Conservation (phyloP, 2,329 filamentous ascomycete genomes). For the Beauveria pseudobassiana region DNA sequence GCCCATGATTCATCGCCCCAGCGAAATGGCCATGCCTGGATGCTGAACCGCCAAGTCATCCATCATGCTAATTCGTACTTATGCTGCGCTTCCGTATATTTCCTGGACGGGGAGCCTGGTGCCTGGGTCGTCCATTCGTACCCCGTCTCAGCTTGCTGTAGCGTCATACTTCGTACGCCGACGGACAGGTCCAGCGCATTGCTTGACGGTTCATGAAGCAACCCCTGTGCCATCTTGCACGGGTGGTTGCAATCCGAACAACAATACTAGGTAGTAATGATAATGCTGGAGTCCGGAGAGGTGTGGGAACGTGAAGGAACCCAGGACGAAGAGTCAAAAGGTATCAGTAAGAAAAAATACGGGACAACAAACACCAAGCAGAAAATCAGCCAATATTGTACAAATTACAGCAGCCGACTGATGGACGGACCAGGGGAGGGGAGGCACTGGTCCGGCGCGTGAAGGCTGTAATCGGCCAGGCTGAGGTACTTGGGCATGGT, state of each 20-base stretch:
- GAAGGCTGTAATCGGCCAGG: background rate
- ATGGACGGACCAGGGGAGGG: background rate
- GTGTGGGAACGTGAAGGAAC: background rate
- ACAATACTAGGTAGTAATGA: background rate
- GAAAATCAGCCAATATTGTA: too few relatives aligned
- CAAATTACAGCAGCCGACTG: too few relatives aligned
- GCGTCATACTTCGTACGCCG: background rate
- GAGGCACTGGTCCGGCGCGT: background rate
- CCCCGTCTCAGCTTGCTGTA: slow-evolving; percentile 3
- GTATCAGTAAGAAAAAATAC: background rate
- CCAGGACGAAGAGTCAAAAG: background rate
- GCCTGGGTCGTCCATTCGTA: background rate
- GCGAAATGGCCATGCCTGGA: background rate
- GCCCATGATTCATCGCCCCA: slow-evolving; percentile 5
- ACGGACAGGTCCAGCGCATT: background rate
- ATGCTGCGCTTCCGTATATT: background rate
- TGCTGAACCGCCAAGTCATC: background rate
- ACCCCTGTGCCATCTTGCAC: too few relatives aligned
- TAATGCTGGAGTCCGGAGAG: background rate
- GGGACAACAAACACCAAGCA: background rate
- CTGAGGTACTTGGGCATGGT: background rate
- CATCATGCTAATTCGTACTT: background rate
- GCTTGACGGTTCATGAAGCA: background rate
- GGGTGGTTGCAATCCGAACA: too few relatives aligned
- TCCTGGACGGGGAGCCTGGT: background rate